A percentile compares a stretch with the other conserved stretches of the same genome.
phyloP scores from a whole-genome alignment of 1,139 yeast species.

The Zygoascus sp. region DNA sequence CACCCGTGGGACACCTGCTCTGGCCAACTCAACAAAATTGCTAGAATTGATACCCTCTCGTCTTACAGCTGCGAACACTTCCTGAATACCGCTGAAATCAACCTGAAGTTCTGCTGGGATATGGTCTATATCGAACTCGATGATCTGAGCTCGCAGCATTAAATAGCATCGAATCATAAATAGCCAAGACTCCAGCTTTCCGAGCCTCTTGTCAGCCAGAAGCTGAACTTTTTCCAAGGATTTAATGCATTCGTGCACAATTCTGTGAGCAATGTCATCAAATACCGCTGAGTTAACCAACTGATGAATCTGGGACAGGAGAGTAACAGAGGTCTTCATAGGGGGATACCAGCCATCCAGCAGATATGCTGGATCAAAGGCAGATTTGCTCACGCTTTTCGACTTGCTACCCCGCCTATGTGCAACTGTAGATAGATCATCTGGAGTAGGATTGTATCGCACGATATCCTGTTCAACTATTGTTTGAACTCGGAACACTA shows the following conservation, averaged over 20 bases:
- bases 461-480: conserved; percentile 65
- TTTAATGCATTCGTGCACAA: conserved; percentile 71
- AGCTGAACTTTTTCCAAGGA: conserved; percentile 53
- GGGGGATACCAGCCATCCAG: conserved; percentile 67
- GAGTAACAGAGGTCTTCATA: conserved; percentile 60
- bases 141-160: conserved; percentile 63
- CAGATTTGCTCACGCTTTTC: conserved; percentile 9
- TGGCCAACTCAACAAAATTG: conserved; percentile 52
- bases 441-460: conserved; percentile 60
- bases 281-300: conserved; percentile 68
- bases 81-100: conserved; percentile 67
- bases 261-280: conserved; percentile 84
- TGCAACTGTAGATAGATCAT: conserved; percentile 55
- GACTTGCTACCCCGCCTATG: conserved; percentile 37
- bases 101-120: conserved; percentile 65
- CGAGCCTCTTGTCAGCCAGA: conserved; percentile 39
- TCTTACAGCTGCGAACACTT: conserved; percentile 48
- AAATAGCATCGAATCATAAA: conserved; percentile 70
- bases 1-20: conserved; percentile 75
- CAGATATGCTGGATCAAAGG: conserved; percentile 24
- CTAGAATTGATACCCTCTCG: conserved; percentile 29
- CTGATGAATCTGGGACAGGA: conserved; percentile 76
- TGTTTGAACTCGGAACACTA: conserved; percentile 72
- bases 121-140: conserved; percentile 75
- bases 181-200: conserved; percentile 55